Percentiles rank a stretch among this genome's conserved stretches.
Conservation (phyloP, 164 flowering plant species). For the Piper longum region DNA sequence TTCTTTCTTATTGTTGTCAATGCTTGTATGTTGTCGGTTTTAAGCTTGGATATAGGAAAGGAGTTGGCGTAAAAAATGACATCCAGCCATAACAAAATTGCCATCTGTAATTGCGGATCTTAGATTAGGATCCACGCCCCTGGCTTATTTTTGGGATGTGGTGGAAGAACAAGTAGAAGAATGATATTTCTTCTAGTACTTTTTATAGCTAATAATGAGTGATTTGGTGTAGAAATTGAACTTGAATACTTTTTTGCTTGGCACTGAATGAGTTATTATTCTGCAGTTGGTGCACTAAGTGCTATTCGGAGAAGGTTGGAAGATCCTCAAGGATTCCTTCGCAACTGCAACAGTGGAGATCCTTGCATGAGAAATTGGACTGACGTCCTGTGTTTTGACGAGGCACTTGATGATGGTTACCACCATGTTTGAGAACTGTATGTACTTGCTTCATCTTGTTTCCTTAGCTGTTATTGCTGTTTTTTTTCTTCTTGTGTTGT, state of each 20-base stretch:
- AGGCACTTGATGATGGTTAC: constrained; percentile 40
- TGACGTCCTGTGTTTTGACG: constrained; percentile 52
- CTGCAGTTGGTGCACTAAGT: constrained; percentile 48
- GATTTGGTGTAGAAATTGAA: not conserved
- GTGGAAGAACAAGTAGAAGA: not conserved
- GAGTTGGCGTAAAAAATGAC: no score
- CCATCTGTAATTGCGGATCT: no score
- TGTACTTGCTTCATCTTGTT: constrained; percentile 7
- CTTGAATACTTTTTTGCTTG: not conserved
- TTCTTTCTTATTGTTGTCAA: not conserved
- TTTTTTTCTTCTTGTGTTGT: not conserved
- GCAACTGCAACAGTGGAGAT: constrained; percentile 55
- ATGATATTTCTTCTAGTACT: no score
- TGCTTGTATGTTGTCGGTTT: no score
- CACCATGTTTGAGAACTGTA: constrained; percentile 68
- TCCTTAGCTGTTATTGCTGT: not conserved
- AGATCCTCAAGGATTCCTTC: constrained; percentile 40
- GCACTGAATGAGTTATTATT: not conserved
- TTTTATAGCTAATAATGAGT: not conserved
- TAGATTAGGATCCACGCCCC: no score
- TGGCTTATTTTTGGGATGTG: no score
- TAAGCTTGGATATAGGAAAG: no score
- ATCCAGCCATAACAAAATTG: no score
- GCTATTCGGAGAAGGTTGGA: constrained; percentile 31
- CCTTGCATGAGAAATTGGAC: constrained; percentile 77